Evolutionary conservation across 306 rosid genomes (phyloP), one percentile per base, ranked within the genome.

Genomic region (Echinosophora koreensis): DNA sequence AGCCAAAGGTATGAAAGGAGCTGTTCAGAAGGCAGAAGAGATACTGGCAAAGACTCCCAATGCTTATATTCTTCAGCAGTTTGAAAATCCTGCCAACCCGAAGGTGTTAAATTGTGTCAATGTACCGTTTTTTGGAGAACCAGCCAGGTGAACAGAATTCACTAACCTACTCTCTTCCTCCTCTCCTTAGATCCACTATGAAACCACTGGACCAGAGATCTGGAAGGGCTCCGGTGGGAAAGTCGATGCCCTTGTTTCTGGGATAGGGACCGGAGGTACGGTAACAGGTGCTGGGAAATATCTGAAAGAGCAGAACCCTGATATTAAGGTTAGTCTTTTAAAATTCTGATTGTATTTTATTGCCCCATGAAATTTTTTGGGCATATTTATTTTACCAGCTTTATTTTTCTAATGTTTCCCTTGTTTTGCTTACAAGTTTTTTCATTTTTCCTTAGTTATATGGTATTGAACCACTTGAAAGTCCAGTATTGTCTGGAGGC

Each of bases 231-330:
- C 97, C 1, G 77, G 74, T 62, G 94, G 90, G 27, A 90, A 94
- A 84, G 87, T 90, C n/a, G 96, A 91, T 54, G 94, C 90, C n/a
- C 62, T 94, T 73, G 93, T 94, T 77, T 91, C 98, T 32, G 98
- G 97, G 71, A 92, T 91, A 76, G 96, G 98, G 73, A 94, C 98
- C 15, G 98, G 98, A 62, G 98, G 98, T 59, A 94, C 98, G 5
- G 8, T 91, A 76, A 89, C 98, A 30, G 32, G 32, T 30, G 32
- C 32, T 30, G 32, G 32, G 32, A 30, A 30, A 30, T 30, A 30
- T 30, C 89, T 94, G 73, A 92, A 87, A 85, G 98, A 94, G 80
- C 88, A 94, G 68, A 92, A 94, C 82, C 89, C 98, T 38, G 81
- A 82, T 66, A 69, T 94, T 60, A 90, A 90, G 98, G 98, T 94